Base-by-base conservation (phyloP, 2,329 filamentous ascomycete species). In the Fusarium cyanostomum region DNA sequence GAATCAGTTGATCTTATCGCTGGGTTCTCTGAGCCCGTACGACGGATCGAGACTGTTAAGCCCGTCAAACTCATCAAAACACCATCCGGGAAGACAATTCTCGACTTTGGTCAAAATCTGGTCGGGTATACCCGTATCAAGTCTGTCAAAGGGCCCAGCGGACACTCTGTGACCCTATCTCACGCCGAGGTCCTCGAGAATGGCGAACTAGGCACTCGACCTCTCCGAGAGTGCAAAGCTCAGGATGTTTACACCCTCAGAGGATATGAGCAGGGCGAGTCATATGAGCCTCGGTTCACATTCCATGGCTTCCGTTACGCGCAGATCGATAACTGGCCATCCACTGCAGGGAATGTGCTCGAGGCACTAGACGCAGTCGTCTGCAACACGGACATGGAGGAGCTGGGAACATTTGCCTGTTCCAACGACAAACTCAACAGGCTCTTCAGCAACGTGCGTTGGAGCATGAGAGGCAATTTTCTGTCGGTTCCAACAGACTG, bases 381-480 rank as follows among this genome's bases (percentile, higher is more conserved):
- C 0, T 73, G 86, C 7, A 81, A 86, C 57, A 83, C 81, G 0
- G 84, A 87, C 57, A 81, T 88, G 78, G 71, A 60, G 9, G 76
- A 80, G 2, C 82, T 80, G 0, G 84, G 84, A 0, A 74, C 68
- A 21, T 86, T 87, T 53, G 66, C 77, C 3, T 86, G 81, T 55
- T 88, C 85, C 0, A 70, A 88, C 38, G 41, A 67, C 0, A 73
- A 81, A 8, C 62, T 88, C 10, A 88, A 86, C 60, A 74, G 81
- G 37, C 77, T 89, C 3, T 81, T 87, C 51, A 59, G 78, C 2
- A 88, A 88, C 44, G 78, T 83, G 0, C 67, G 75, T 27, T 87
- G 85, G 85, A 80, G 79, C 6, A 86, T 86, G 80, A 78, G 79
- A 26, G 84, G 84, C 1, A 88, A 88, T 62, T 87, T 88, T 63